Evolutionary conservation across 176 grass and related monocot species (phyloP).

Genomic region (Aegilops sharonensis): DNA sequence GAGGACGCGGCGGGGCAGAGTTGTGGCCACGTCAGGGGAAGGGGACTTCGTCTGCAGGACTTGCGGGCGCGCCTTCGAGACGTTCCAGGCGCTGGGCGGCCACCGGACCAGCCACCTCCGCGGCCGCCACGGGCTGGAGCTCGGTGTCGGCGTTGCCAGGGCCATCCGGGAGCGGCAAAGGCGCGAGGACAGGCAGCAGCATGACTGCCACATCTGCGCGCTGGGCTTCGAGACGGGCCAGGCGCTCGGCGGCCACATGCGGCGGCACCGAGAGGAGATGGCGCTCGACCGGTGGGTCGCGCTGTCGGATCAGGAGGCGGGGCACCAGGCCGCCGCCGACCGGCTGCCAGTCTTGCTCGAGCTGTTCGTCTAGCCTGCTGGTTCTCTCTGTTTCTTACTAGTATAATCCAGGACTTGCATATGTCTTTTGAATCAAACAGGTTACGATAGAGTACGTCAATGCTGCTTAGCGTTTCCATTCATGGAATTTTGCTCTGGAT

Average conservation of each 20-base stretch:
- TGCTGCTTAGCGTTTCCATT: not conserved
- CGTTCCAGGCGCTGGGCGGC: slow-evolving; percentile 63
- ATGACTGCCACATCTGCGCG: slow-evolving; percentile 59
- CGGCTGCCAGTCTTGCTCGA: slow-evolving; percentile 28
- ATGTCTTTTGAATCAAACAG: not conserved
- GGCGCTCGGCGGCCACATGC: slow-evolving; percentile 69
- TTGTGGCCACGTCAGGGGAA: slow-evolving; percentile 20
- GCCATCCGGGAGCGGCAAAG: slow-evolving; percentile 21
- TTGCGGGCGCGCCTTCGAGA: slow-evolving; percentile 40
- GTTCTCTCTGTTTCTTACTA: not conserved
- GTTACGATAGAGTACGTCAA: too few species aligned
- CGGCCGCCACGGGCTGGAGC: slow-evolving; percentile 21
- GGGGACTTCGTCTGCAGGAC: slow-evolving; percentile 60
- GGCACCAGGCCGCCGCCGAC: not conserved
- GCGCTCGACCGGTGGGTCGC: slow-evolving; percentile 16
- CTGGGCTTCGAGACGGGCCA: slow-evolving; percentile 54
- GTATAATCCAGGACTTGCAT: not conserved
- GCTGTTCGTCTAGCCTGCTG: slow-evolving; percentile 17
- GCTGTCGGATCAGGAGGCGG: not conserved
- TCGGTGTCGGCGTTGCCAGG: slow-evolving; percentile 20
- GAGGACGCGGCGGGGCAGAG: not conserved
- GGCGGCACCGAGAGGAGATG: slow-evolving; percentile 46
- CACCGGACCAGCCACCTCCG: slow-evolving; percentile 68
- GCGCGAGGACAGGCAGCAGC: not conserved
- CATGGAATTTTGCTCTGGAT: not conserved